phyloP scores from a whole-genome alignment of 2,329 filamentous ascomycete species.

The Fusarium napiforme region DNA sequence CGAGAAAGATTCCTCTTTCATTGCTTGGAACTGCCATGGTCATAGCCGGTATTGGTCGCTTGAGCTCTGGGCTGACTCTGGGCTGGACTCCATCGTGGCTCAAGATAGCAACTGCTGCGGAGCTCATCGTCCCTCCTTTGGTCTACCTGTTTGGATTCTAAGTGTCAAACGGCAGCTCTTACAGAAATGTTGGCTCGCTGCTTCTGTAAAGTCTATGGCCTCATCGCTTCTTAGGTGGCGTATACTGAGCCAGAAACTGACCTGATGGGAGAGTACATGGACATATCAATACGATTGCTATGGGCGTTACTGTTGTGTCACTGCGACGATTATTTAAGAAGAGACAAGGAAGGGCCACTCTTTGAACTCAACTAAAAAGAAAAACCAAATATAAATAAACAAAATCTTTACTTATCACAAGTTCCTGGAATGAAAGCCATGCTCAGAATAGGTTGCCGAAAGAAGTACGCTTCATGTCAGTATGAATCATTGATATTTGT shows the following conservation, averaged over 20 bases:
- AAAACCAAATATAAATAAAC: too few relatives aligned
- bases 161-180: too few relatives aligned
- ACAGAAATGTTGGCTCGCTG: too few relatives aligned
- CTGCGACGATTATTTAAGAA: rapidly evolving
- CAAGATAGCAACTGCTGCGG: not conserved
- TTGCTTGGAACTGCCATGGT: not conserved
- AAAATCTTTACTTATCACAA: too few relatives aligned
- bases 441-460: too few relatives aligned
- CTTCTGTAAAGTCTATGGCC: too few relatives aligned
- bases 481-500: too few relatives aligned
- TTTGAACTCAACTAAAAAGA: not conserved
- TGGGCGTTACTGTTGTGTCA: rapidly evolving
- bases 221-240: not conserved
- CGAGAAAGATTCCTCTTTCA: not conserved
- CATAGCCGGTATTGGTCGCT: not conserved
- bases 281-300: too few relatives aligned
- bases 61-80: not conserved
- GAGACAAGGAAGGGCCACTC: not conserved
- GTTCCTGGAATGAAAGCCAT: too few relatives aligned
- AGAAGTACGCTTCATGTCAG: too few relatives aligned
- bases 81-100: slow-evolving; percentile 9
- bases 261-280: too few relatives aligned
- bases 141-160: slow-evolving; percentile 2
- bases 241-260: not conserved
- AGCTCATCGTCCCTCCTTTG: not conserved